Conservation (phyloP, 2,329 filamentous ascomycete species). For the Pestalotiopsis sp. region DNA sequence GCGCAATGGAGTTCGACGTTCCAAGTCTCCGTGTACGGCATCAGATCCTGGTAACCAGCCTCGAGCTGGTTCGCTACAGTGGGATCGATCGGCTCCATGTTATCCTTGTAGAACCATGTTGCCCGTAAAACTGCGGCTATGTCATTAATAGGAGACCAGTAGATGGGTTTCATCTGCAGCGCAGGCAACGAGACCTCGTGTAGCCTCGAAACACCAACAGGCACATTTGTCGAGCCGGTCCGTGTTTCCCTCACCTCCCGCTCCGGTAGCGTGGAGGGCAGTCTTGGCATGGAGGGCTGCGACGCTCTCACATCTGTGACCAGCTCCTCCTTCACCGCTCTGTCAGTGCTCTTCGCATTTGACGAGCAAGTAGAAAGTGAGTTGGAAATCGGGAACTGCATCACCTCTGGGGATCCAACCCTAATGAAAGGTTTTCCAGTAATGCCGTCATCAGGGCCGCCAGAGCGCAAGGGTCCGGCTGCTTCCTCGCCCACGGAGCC, state of each 20-base stretch:
- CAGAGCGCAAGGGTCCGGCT: constrained; percentile 22
- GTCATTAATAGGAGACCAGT: constrained; percentile 94
- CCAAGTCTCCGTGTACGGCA: constrained; percentile 91
- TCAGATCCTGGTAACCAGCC: constrained; percentile 82
- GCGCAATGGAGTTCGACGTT: constrained; percentile 87
- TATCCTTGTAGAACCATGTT: constrained; percentile 97
- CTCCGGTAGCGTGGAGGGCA: constrained; percentile 21
- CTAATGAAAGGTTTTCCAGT: constrained; percentile 55
- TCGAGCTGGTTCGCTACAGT: constrained; percentile 89
- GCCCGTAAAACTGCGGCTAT: constrained; percentile 78
- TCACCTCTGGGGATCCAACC: constrained; percentile 37
- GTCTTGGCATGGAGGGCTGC: constrained; percentile 13
- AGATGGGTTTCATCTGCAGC: constrained; percentile 91
- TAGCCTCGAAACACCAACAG: constrained; percentile 86
- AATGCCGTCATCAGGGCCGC: constrained; percentile 47
- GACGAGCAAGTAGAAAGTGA: constrained; percentile 23
- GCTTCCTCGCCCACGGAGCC: constrained; percentile 17
- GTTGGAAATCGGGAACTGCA: constrained; percentile 24
- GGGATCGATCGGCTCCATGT: constrained; percentile 86
- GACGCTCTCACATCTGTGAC: constrained; percentile 13
- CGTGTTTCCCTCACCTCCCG: constrained; percentile 17
- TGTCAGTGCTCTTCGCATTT: not conserved
- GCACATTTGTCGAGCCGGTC: constrained; percentile 56
- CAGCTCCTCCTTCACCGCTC: constrained; percentile 21
- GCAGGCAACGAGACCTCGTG: constrained; percentile 84